phyloP scores from a whole-genome alignment of 202 grass and related monocot genomes.

The Setaria italica region DNA sequence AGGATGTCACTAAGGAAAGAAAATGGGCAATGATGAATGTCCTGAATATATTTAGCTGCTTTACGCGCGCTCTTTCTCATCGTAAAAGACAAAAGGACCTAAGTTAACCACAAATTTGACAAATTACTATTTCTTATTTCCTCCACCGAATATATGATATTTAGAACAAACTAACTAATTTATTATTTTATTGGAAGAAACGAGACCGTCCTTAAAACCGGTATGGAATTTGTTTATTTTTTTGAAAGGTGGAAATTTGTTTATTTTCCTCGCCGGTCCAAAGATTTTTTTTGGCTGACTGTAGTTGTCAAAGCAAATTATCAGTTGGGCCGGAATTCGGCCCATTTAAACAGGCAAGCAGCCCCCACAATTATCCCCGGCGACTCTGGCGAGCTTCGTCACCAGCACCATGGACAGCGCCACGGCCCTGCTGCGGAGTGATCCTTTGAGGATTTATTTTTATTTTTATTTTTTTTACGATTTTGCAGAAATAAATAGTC shows the following conservation, averaged over 20 bases:
- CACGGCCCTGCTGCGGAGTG: not conserved
- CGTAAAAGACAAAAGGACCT: not conserved
- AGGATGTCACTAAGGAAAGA: not conserved
- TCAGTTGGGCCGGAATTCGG: not conserved
- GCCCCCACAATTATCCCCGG: not conserved
- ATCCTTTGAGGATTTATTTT: not conserved
- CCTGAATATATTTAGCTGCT: not conserved
- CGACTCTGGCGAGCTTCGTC: not conserved
- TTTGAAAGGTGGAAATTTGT: not conserved
- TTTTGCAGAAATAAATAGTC: too few relatives aligned
- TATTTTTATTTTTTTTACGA: too few relatives aligned
- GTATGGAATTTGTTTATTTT: not conserved
- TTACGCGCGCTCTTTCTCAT: not conserved
- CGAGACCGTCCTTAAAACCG: too few relatives aligned
- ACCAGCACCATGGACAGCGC: not conserved
- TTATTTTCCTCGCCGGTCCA: not conserved
- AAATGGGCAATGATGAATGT: not conserved
- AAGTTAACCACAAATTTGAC: too few relatives aligned
- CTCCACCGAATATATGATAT: too few relatives aligned
- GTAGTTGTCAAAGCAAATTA: not conserved
- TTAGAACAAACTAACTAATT: too few relatives aligned
- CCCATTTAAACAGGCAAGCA: not conserved
- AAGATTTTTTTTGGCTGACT: not conserved
- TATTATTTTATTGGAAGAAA: too few relatives aligned
- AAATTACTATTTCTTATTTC: too few relatives aligned